Conservation (phyloP, 345 rosid species). For the Noccaea caerulescens region DNA sequence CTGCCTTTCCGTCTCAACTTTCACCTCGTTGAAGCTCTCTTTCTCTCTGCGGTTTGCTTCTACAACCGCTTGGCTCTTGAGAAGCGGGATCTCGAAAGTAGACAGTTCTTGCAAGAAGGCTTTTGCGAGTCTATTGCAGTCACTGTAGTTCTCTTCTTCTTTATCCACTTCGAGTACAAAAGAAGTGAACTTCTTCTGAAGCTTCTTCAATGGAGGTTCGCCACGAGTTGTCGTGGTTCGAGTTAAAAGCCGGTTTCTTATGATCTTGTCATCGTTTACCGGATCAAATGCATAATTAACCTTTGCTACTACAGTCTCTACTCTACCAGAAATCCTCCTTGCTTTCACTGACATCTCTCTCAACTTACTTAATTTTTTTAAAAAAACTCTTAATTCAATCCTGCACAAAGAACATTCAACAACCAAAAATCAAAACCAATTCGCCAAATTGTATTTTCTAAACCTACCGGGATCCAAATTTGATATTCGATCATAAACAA, state of each 20-base stretch:
- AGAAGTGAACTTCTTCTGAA: conserved; percentile 92
- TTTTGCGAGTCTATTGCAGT: conserved; percentile 71
- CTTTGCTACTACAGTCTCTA: conserved; percentile 57
- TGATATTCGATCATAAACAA: neutral
- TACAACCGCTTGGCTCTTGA: conserved; percentile 84
- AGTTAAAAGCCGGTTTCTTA: conserved; percentile 83
- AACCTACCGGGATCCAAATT: neutral
- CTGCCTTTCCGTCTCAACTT: conserved; percentile 77
- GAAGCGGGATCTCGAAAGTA: conserved; percentile 92
- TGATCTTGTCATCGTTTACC: conserved; percentile 78
- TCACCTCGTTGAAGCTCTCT: conserved; percentile 80
- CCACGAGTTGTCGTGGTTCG: conserved; percentile 98
- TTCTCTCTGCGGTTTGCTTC: conserved; percentile 81
- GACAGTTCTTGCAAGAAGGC: conserved; percentile 85
- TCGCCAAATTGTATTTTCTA: neutral
- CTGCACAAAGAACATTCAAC: conserved; percentile 31
- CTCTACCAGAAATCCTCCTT: conserved; percentile 72
- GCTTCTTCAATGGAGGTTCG: conserved; percentile 93
- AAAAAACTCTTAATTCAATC: conserved; percentile 17
- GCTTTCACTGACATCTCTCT: conserved; percentile 77
- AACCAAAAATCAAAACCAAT: conserved; percentile 11
- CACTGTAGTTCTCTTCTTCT: conserved; percentile 64
- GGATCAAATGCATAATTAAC: conserved; percentile 89
- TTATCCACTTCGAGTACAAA: conserved; percentile 75
- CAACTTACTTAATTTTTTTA: neutral